Conservation (phyloP, 371 early-diverging fungal species). For the Paraphysoderma sedebokerense region DNA sequence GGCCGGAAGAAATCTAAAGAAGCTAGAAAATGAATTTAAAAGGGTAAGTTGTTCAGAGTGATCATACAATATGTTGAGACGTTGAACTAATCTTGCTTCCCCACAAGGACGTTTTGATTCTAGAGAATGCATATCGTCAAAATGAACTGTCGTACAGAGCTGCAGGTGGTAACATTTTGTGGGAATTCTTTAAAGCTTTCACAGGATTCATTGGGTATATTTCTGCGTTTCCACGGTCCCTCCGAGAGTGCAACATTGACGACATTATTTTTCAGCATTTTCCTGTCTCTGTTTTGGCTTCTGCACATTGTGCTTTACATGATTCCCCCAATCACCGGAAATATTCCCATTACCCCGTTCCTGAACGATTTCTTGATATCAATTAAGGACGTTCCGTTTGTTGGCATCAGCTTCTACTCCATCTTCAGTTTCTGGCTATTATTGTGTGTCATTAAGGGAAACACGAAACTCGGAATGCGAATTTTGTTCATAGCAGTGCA, state of each 20-base stretch:
- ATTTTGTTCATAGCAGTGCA: constrained; percentile 31
- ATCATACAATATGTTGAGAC: no score
- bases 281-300: constrained; percentile 27
- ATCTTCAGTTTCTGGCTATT: constrained; percentile 30
- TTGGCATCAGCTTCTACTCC: constrained; percentile 31
- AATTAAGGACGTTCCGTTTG: constrained; percentile 18
- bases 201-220: constrained; percentile 21
- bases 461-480: constrained; percentile 27
- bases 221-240: constrained; percentile 1
- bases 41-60: neutral
- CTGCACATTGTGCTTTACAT: constrained; percentile 25
- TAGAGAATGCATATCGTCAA: constrained; percentile 26
- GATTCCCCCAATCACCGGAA: constrained; percentile 15
- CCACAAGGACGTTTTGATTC: constrained; percentile 22
- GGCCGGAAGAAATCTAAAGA: constrained; percentile 9
- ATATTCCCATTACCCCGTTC: constrained; percentile 14
- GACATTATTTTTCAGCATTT: constrained; percentile 3
- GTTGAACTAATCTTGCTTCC: neutral
- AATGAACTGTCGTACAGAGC: constrained; percentile 24
- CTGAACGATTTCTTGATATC: constrained; percentile 22
- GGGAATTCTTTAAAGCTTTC: constrained; percentile 14
- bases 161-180: constrained; percentile 24
- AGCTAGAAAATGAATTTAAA: constrained; percentile 19
- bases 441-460: constrained; percentile 32
- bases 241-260: no score